A percentile compares a stretch with the other conserved stretches of the same genome.
Evolutionary conservation across 2,329 filamentous ascomycete species (phyloP).

Genomic region (Trichoderma sp.): DNA sequence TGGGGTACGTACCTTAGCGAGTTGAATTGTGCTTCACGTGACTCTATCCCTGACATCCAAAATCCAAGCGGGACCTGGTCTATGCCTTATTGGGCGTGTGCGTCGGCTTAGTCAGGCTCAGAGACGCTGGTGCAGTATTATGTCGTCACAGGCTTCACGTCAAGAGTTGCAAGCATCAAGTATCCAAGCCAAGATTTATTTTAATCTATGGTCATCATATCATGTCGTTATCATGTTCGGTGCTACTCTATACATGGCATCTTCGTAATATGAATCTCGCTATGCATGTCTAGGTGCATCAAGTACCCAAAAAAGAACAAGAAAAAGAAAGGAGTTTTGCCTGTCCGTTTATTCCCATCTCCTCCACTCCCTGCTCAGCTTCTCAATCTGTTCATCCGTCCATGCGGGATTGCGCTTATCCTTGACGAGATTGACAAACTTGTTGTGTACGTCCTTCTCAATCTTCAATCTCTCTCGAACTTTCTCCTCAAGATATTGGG

Average conservation of each 20-base stretch:
- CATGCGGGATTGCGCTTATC: constrained; percentile 38
- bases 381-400: constrained; percentile 47
- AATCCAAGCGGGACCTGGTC: background rate
- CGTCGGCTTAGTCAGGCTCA: background rate
- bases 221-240: background rate
- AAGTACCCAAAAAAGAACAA: background rate
- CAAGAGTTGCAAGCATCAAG: background rate
- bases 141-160: background rate
- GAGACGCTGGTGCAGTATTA: background rate
- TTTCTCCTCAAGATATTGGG: constrained; percentile 60
- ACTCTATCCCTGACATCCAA: background rate
- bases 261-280: background rate
- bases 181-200: background rate
- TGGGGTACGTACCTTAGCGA: constrained; percentile 35
- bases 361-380: constrained; percentile 58
- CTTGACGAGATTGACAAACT: constrained; percentile 48
- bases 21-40: constrained; percentile 7
- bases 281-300: constrained; percentile 4
- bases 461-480: constrained; percentile 60
- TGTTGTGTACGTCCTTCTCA: constrained; percentile 60
- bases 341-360: constrained; percentile 53
- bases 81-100: background rate
- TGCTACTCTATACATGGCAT: background rate
- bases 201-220: constrained; percentile 5
- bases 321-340: background rate